Conservation (phyloP, 2,329 filamentous ascomycete genomes). For the Lasiodiplodia sp. region DNA sequence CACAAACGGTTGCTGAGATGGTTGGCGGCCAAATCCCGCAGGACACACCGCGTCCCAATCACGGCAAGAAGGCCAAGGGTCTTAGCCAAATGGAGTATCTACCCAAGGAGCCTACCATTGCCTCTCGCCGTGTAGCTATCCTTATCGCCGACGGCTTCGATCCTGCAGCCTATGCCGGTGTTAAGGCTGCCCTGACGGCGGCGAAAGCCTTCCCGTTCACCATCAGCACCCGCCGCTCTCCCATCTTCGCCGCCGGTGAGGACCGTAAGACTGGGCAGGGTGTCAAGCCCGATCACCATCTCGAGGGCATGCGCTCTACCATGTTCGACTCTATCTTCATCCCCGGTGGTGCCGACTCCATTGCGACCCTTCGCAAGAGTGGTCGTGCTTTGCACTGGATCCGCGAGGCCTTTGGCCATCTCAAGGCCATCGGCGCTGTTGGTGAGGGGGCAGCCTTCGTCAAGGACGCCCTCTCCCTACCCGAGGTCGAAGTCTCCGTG, state of each 20-base stretch:
- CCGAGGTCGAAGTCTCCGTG: conserved; percentile 58
- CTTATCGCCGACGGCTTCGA: conserved; percentile 82
- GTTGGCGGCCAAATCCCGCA: conserved; percentile 70
- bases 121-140: conserved; percentile 75
- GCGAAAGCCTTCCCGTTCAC: conserved; percentile 73
- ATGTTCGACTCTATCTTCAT: conserved; percentile 84
- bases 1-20: conserved; percentile 72
- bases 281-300: conserved; percentile 75
- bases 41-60: conserved; percentile 63
- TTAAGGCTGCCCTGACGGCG: conserved; percentile 68
- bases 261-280: conserved; percentile 61
- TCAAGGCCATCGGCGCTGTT: conserved; percentile 79
- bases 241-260: conserved; percentile 68
- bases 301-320: conserved; percentile 79
- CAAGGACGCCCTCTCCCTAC: conserved; percentile 53
- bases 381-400: conserved; percentile 80
- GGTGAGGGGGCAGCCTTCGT: conserved; percentile 75
- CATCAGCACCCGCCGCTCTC: conserved; percentile 72
- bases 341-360: conserved; percentile 71
- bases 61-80: conserved; percentile 71
- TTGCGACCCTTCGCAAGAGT: conserved; percentile 70
- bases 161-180: conserved; percentile 66
- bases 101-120: conserved; percentile 70
- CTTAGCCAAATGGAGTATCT: conserved; percentile 74
- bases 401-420: conserved; percentile 80